Base-by-base conservation (phyloP, 2,329 filamentous ascomycete species). In the Penicillium sp. region DNA sequence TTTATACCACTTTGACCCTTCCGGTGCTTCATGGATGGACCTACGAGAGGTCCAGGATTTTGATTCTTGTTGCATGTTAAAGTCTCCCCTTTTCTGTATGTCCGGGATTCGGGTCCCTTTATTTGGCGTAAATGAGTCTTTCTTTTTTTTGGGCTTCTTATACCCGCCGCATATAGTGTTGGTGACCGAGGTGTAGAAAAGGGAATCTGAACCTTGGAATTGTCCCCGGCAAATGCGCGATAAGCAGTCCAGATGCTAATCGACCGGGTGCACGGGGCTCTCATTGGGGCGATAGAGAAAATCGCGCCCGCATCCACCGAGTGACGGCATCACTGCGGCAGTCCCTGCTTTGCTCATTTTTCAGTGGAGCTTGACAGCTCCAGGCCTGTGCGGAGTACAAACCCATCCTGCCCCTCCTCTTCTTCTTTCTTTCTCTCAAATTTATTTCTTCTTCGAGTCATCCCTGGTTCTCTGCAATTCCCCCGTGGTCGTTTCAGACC, bases 101-200 rank as follows among this genome's bases (percentile, higher is more conserved):
- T 34, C 38, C 45, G 43, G 41, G 42, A 41, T 33, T 39, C 21
- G 39, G 47, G 34, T 23, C 45, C 41, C 44, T 21, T 21, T 21
- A 8, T 49, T 49, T 44, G 57, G 59, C 52, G 52, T 56, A 58
- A 50, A 49, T 47, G 47, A 59, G 48, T 49, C 48, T 26, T 47
- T 31, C 3, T 18, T 21, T 21, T 21, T 21, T 21, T 21, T 21
- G 18, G 18, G 18, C 18, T 3, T 21, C 18, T 21, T 21, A 21
- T 18, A 13, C 9, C 36, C 16, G 36, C 21, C 21, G 36, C 36
- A 39, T 21, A 23, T 21, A 23, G 18, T 15, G 24, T 9, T n/a
- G 10, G 33, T 21, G 36, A 6, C 16, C 4, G 12, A 15, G 16
- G 21, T 10, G 6, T 39, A 23, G 23, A 46, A 29, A 26, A 24